phyloP scores from a whole-genome alignment of 2,329 filamentous ascomycete genomes.

The Amauroascus verrucosus region DNA sequence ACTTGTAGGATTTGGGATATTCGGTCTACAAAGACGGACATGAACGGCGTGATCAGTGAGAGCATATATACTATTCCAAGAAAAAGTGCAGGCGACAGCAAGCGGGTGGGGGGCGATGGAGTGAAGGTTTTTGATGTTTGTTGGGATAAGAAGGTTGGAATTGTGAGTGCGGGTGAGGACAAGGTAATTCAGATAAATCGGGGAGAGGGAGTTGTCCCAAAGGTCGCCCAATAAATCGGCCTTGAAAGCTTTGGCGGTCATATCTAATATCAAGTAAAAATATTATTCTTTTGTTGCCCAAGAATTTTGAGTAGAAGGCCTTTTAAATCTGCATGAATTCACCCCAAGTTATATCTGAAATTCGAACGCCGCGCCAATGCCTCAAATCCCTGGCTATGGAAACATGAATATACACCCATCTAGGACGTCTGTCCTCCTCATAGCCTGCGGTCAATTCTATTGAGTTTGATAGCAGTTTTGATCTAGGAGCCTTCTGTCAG shows the following conservation, averaged over 20 bases:
- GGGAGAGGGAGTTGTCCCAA: constrained; percentile 43
- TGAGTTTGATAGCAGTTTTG: constrained; percentile 49
- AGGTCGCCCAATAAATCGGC: constrained; percentile 20
- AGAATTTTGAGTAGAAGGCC: not conserved
- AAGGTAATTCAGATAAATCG: constrained; percentile 88
- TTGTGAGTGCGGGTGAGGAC: constrained; percentile 87
- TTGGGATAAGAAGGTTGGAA: constrained; percentile 79
- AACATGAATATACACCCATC: constrained; percentile 1
- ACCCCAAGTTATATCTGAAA: not conserved
- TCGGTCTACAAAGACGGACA: constrained; percentile 53
- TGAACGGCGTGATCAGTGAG: constrained; percentile 52
- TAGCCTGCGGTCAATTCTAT: constrained; percentile 46
- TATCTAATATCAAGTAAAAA: constrained; percentile 12
- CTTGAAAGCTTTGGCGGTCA: not conserved
- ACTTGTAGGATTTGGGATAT: constrained; percentile 93
- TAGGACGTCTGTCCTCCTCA: not conserved
- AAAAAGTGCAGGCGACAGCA: constrained; percentile 56
- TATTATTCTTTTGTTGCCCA: constrained; percentile 18
- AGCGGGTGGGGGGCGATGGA: constrained; percentile 63
- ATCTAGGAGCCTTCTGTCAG: constrained; percentile 36
- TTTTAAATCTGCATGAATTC: not conserved
- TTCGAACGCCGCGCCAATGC: constrained; percentile 10
- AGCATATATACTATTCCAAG: constrained; percentile 68
- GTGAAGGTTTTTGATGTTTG: constrained; percentile 80
- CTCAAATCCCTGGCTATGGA: not conserved